Percentiles rank a stretch among this genome's conserved stretches.
Evolutionary conservation across 306 rosid species (phyloP).

Genomic region (Carpinus fangiana): DNA sequence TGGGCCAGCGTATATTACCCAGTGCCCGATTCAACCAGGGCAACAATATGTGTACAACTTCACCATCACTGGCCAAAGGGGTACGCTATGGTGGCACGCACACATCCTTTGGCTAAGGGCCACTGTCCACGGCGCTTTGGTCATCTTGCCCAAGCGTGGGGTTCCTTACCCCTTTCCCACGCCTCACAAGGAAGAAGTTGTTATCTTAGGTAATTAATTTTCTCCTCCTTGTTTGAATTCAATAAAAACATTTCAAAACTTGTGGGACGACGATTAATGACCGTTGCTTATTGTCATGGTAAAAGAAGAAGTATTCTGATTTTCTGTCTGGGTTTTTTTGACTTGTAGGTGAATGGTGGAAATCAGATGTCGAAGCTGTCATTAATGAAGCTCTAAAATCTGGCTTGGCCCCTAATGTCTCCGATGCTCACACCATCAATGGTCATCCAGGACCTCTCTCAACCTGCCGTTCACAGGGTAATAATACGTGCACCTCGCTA

Average conservation of each 20-base stretch:
- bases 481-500: not conserved
- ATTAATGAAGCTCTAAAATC: conserved; percentile 76
- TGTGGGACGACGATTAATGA: not conserved
- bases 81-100: conserved; percentile 91
- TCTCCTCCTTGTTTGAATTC: not conserved
- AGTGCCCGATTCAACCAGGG: conserved; percentile 82
- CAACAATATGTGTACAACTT: conserved; percentile 63
- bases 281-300: not conserved
- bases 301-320: not conserved
- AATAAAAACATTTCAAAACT: not conserved
- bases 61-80: conserved; percentile 88
- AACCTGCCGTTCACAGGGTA: conserved; percentile 60
- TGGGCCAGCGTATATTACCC: conserved; percentile 91
- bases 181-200: conserved; percentile 62
- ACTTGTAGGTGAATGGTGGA: conserved; percentile 94
- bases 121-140: conserved; percentile 78
- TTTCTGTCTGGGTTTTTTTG: not conserved
- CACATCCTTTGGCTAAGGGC: conserved; percentile 92
- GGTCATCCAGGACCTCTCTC: conserved; percentile 61
- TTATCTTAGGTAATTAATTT: conserved; percentile 49
- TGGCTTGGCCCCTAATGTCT: conserved; percentile 82
- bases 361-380: conserved; percentile 77
- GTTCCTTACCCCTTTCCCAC: conserved; percentile 87
- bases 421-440: conserved; percentile 84
- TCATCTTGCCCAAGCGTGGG: conserved; percentile 77